Base-by-base conservation (phyloP, 1,284 basidiomycete genomes). In the Puccinia horiana region DNA sequence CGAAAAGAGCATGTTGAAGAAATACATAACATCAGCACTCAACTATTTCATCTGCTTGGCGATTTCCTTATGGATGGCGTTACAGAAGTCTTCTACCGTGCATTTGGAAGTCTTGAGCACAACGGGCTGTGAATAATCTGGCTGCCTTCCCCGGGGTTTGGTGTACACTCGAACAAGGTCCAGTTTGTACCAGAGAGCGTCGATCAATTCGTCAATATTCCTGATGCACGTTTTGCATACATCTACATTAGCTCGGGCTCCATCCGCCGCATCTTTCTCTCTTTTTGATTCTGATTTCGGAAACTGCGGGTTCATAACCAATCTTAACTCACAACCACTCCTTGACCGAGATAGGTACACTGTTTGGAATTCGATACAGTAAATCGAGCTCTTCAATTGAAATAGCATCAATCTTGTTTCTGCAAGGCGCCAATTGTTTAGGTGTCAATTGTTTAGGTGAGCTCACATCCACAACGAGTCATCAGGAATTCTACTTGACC, bases 331-430 rank as follows among this genome's bases (percentile, higher is more conserved):
- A 81, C 85, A 98, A 90, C 96, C 96, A 99, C 86, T 95, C 92
- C 83, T 91, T 91, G 12, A 94, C 95, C 23, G 94, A 95, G 86
- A 99, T 91, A 5, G 97, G 97, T 8, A 98, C 96, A 82, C 94
- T 95, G 88, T 94, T 91, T 23, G 97, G 97, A 84, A 99, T 98
- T 88, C 88, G 90, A 87, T 88, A 96, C 88, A 99, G 89, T 76
- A 99, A 90, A 88, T 99, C 96, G 58, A 99, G 91, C 88, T 99
- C 97, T 88, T 99, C 95, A 87, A 99, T 98, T 83, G 94, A 96
- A 86, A 99, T 96, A 26, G 93, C 95, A 87, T 99, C 96, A 86
- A 99, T 99, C 92, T 98, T 89, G 87, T 87, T 85, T 65, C 85
- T 82, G 73, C 84, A 83, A 85, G 86, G 29, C 14, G 23, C 29